phyloP scores from a whole-genome alignment of 805 yeast genomes.

The Yamadazyma scolyti region DNA sequence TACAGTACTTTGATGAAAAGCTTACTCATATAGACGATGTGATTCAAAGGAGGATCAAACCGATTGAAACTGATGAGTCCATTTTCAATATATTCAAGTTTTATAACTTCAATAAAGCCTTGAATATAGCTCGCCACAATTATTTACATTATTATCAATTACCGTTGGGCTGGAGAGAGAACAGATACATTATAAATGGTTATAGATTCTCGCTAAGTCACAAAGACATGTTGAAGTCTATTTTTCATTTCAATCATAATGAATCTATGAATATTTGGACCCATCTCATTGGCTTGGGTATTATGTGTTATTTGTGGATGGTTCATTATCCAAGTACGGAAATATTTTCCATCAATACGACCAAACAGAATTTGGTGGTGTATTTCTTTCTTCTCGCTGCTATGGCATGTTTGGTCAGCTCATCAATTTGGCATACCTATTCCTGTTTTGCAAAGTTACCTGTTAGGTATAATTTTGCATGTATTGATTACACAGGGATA shows the following conservation, averaged over 20 bases:
- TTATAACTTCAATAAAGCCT: constrained; percentile 37
- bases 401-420: constrained; percentile 70
- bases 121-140: constrained; percentile 29
- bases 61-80: constrained; percentile 23
- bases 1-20: constrained; percentile 40
- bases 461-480: constrained; percentile 74
- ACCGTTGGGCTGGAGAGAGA: constrained; percentile 92
- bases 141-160: constrained; percentile 79
- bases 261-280: constrained; percentile 95
- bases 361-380: constrained; percentile 47
- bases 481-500: constrained; percentile 94
- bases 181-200: constrained; percentile 78
- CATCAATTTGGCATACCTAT: constrained; percentile 90
- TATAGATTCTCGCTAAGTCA: constrained; percentile 77
- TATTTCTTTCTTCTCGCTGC: constrained; percentile 69
- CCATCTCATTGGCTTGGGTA: constrained; percentile 67
- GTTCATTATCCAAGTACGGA: constrained; percentile 62
- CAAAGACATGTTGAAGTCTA: constrained; percentile 52
- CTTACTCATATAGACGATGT: constrained; percentile 34
- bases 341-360: constrained; percentile 42
- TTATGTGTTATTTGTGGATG: constrained; percentile 53
- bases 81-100: constrained; percentile 31
- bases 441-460: constrained; percentile 64
- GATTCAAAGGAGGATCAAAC: constrained; percentile 30
- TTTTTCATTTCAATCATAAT: constrained; percentile 65